A percentile compares a stretch with the other conserved stretches of the same genome.
Evolutionary conservation across 2,329 filamentous ascomycete species (phyloP).

Genomic region (Tolypocladium amazonense): DNA sequence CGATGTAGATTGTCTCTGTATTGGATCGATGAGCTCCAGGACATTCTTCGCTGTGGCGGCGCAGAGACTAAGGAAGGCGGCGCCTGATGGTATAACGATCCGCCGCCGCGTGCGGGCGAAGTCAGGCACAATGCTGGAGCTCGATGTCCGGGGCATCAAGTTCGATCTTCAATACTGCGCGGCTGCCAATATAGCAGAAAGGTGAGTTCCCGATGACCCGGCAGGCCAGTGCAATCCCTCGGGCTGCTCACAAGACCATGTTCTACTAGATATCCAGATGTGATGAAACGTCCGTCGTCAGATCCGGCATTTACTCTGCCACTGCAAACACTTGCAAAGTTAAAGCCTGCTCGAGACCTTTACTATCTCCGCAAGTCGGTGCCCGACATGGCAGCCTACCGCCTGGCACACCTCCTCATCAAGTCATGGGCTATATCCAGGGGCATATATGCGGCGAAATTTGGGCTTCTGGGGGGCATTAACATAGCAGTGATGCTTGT

Average conservation of each 20-base stretch:
- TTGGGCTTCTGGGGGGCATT: slow-evolving; percentile 55
- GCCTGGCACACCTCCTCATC: slow-evolving; percentile 46
- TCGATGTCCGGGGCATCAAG: slow-evolving; percentile 45
- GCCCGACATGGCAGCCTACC: slow-evolving; percentile 47
- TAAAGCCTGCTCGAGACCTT: slow-evolving; percentile 55
- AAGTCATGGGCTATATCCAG: slow-evolving; percentile 51
- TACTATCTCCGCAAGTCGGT: slow-evolving; percentile 49
- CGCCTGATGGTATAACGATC: slow-evolving; percentile 32
- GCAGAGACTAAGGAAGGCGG: slow-evolving; percentile 40
- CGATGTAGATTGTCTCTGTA: slow-evolving; percentile 55
- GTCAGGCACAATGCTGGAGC: slow-evolving; percentile 53
- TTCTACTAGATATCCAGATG: slow-evolving; percentile 30
- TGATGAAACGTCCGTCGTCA: slow-evolving; percentile 34
- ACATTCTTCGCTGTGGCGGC: slow-evolving; percentile 51
- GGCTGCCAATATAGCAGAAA: slow-evolving; percentile 42
- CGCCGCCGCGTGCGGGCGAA: slow-evolving; percentile 47
- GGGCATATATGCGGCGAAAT: slow-evolving; percentile 54
- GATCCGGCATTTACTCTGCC: slow-evolving; percentile 47
- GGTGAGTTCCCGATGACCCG: slow-evolving; percentile 13
- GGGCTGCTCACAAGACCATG: neutral
- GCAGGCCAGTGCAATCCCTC: neutral
- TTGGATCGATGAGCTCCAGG: slow-evolving; percentile 48
- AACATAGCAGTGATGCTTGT: slow-evolving; percentile 54
- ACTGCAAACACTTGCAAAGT: slow-evolving; percentile 43
- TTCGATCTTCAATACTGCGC: slow-evolving; percentile 59